Conservation (phyloP, 208 protist species). For the Ichthyophonus hoferi region DNA sequence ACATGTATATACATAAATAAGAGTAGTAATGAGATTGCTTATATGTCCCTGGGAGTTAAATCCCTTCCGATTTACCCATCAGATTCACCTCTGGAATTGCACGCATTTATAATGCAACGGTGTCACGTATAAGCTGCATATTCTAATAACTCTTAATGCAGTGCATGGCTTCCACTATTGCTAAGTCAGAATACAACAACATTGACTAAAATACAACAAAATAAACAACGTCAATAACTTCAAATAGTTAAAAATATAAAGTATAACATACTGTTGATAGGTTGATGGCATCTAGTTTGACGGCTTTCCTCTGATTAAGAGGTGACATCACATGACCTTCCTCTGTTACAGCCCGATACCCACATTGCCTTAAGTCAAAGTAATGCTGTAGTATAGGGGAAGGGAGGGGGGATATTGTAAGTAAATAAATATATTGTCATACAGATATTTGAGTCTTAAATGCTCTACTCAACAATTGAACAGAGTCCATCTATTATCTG, state of each 20-base stretch:
- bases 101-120: no score
- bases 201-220: not conserved
- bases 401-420: not conserved
- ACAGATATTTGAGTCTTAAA: no score
- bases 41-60: not conserved
- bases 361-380: constrained; percentile 11
- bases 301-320: not conserved
- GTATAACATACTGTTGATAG: not conserved
- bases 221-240: not conserved
- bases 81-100: no score
- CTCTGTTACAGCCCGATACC: not conserved
- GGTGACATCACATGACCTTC: not conserved
- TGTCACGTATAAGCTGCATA: no score
- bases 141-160: not conserved
- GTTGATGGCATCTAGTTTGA: not conserved
- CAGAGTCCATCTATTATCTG: no score
- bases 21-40: not conserved
- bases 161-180: not conserved
- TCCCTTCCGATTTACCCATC: no score
- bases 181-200: not conserved
- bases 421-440: no score
- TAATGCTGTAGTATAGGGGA: not conserved
- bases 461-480: no score
- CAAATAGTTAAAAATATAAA: not conserved
- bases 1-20: not conserved